Base-by-base conservation (phyloP, 1,139 yeast genomes). In the Debaryomyces sp. region DNA sequence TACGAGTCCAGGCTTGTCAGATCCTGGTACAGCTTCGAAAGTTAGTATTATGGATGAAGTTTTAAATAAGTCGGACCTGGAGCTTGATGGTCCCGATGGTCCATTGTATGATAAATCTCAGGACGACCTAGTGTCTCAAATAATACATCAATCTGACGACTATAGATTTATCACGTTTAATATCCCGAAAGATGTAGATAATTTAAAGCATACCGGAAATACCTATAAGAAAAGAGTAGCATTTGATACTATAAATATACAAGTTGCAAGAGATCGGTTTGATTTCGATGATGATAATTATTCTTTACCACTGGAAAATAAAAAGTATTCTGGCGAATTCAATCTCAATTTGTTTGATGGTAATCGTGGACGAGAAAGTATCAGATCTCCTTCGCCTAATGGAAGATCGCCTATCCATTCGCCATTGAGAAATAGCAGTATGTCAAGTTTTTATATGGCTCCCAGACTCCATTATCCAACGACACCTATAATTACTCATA, bases 401-500 rank as follows among this genome's bases (percentile, higher is more conserved):
- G 8, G 26, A 3, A 30, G 43, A 9, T 53, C 57, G n/a, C 58
- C 58, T 15, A 22, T 40, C 22, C 30, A 35, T 5, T 54, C 59
- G 15, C 62, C 62, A 1, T 26, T 48, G 40, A 41, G 52, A 27
- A 41, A 32, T 23, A 43, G 37, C 32, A 44, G 56, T 33, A 33
- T 56, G 26, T 47, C 55, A 21, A 27, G 49, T 29, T 44, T 53
- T 4, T 35, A 36, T 18, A 23, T 27, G 5, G 34, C 44, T 8
- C 41, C 35, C 5, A 26, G 46, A 32, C 18, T 18, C 9, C 12
- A 34, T 7, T 82, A 81, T 59, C 86, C 86, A 2, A 77, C 86
- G 1, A 60, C 70, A 22, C 85, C 86, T 2, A 75, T 77, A 26
- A 68, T 81, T 8, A 71, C 77, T 15, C 81, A 77, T 56, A 71